Percentiles rank a stretch among this genome's conserved stretches.
phyloP scores from a whole-genome alignment of 2,329 filamentous ascomycete genomes.

The Trichoderma koningiopsis region DNA sequence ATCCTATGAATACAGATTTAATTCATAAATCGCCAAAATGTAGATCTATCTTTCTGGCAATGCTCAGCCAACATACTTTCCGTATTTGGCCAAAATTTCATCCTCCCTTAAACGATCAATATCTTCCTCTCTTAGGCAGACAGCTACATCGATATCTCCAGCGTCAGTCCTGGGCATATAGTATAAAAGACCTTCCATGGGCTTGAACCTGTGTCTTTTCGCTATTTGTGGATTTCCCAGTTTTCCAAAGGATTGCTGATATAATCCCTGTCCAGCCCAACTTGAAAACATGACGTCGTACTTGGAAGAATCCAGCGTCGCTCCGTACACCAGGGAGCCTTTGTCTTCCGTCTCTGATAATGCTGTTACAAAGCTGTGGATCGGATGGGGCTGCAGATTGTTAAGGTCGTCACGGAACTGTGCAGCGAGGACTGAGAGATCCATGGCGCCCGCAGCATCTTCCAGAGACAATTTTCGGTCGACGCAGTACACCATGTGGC shows the following conservation, averaged over 20 bases:
- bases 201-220: slow-evolving; percentile 2
- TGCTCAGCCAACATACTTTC: neutral
- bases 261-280: neutral
- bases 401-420: neutral
- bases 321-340: neutral
- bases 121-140: neutral
- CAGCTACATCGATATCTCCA: neutral
- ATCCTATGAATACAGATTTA: neutral
- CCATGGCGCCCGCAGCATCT: neutral
- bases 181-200: neutral
- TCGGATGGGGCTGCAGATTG: neutral
- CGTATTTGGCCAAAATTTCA: neutral
- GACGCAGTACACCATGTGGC: neutral
- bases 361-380: slow-evolving; percentile 3
- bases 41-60: neutral
- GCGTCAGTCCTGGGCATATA: neutral
- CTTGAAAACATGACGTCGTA: neutral
- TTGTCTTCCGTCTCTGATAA: neutral
- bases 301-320: neutral
- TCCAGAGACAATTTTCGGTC: neutral
- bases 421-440: neutral
- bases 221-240: neutral
- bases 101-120: neutral
- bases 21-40: neutral
- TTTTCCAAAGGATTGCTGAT: neutral